These are phyloP conservation scores for Rhinocladiella mackenziei DNA, from an alignment of 2,329 filamentous ascomycete genomes.

Conservation along the genomic window DNA sequence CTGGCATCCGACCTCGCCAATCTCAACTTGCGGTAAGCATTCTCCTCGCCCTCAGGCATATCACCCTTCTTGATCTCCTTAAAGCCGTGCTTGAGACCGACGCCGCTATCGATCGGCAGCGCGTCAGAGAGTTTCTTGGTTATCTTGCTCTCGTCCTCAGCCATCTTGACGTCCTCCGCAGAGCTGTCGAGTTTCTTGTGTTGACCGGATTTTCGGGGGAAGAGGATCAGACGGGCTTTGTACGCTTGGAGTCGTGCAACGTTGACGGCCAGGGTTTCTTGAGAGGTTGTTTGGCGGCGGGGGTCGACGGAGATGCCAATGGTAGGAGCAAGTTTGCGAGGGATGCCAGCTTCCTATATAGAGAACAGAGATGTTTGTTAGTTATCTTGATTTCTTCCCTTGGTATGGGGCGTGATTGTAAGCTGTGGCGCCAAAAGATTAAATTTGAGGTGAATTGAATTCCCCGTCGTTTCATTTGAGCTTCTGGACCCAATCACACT, in stretches of 20 bases:
- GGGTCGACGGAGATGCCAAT: slow-evolving; percentile 96
- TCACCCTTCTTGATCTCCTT: slow-evolving; percentile 77
- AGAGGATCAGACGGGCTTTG: slow-evolving; percentile 92
- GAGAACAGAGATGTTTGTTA: slow-evolving; percentile 1
- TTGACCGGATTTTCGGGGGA: slow-evolving; percentile 91
- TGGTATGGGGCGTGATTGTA: background rate
- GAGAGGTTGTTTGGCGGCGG: slow-evolving; percentile 94
- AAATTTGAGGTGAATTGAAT: too few relatives aligned
- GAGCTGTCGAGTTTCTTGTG: slow-evolving; percentile 87
- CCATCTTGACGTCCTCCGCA: slow-evolving; percentile 74
- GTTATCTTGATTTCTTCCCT: slow-evolving; percentile 1
- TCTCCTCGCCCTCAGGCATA: slow-evolving; percentile 73
- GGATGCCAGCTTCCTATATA: slow-evolving; percentile 81
- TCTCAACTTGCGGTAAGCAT: slow-evolving; percentile 83
- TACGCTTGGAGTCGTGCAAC: slow-evolving; percentile 97
- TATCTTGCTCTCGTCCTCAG: slow-evolving; percentile 56
- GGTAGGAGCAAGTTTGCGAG: slow-evolving; percentile 88
- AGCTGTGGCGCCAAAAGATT: background rate
- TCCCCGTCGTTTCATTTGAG: too few relatives aligned
- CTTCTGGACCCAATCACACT: too few relatives aligned
- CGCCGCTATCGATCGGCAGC: slow-evolving; percentile 69
- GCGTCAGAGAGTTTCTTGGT: slow-evolving; percentile 52
- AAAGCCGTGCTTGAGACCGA: slow-evolving; percentile 53
- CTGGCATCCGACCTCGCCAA: slow-evolving; percentile 78
- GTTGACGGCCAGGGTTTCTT: slow-evolving; percentile 91